phyloP scores from a whole-genome alignment of 257 asterid genomes.

The Gentiana straminea region DNA sequence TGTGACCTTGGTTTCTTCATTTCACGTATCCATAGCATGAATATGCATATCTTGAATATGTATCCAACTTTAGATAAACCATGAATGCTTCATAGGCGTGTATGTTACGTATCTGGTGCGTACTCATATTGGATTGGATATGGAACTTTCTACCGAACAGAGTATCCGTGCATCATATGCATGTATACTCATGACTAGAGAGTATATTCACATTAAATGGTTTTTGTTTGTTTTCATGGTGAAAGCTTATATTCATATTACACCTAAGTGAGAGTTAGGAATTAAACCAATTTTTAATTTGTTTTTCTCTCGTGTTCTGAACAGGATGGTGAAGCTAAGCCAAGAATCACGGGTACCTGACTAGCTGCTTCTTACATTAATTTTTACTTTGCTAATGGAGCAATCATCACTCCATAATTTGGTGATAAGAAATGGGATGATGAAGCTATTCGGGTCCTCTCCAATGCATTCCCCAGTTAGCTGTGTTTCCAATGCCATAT shows the following conservation, averaged over 20 bases:
- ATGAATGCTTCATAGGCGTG: too few species aligned
- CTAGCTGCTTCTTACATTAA: slow-evolving; percentile 86
- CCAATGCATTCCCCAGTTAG: slow-evolving; percentile 63
- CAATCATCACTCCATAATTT: slow-evolving; percentile 78
- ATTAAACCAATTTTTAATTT: background rate
- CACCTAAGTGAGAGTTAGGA: background rate
- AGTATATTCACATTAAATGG: too few species aligned
- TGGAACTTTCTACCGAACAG: too few species aligned
- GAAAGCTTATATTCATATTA: too few species aligned
- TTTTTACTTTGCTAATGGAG: slow-evolving; percentile 77
- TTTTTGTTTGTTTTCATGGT: background rate
- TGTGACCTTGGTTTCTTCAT: too few species aligned
- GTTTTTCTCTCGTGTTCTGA: background rate
- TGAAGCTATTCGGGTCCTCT: slow-evolving; percentile 69
- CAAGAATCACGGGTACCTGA: slow-evolving; percentile 59
- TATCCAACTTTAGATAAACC: too few species aligned
- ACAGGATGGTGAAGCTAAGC: slow-evolving; percentile 67
- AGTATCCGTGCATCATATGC: too few species aligned
- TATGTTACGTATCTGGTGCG: too few species aligned
- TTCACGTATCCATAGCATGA: too few species aligned
- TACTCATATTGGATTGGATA: too few species aligned
- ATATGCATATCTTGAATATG: too few species aligned
- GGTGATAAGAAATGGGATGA: slow-evolving; percentile 87
- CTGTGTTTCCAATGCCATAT: background rate
- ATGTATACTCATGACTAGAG: too few species aligned